Evolutionary conservation across 1,139 yeast species (phyloP).

Genomic region (Candida glucosophila): DNA sequence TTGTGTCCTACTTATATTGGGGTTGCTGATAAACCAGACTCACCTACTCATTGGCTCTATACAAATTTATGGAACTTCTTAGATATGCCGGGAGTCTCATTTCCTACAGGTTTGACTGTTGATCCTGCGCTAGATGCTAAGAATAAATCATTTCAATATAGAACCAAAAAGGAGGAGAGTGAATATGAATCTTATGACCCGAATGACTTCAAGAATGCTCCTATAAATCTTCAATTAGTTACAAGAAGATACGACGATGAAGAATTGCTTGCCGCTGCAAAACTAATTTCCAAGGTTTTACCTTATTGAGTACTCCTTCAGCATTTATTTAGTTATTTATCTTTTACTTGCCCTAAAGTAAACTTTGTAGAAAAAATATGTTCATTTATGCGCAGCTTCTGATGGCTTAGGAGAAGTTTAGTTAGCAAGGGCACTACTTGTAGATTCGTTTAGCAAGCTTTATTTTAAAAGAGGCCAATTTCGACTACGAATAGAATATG

Average conservation of each 20-base stretch:
- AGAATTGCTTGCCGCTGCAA: constrained; percentile 25
- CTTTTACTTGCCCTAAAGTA: too few species aligned
- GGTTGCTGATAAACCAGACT: constrained; percentile 13
- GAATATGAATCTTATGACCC: constrained; percentile 11
- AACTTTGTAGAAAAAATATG: too few species aligned
- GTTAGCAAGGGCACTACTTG: too few species aligned
- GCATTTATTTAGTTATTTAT: too few species aligned
- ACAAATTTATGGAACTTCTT: constrained; percentile 15
- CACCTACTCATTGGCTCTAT: constrained; percentile 15
- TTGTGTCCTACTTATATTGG: constrained; percentile 13
- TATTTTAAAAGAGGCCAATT: too few species aligned
- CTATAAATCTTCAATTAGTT: constrained; percentile 43
- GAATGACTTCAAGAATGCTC: constrained; percentile 39
- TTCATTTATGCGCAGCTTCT: too few species aligned
- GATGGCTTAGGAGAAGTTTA: too few species aligned
- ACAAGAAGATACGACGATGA: constrained; percentile 48
- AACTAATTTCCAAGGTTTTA: too few species aligned
- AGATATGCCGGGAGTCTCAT: constrained; percentile 15
- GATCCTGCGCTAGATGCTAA: constrained; percentile 2
- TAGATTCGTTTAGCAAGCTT: too few species aligned
- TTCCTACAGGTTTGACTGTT: constrained; percentile 8
- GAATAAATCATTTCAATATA: constrained; percentile 3
- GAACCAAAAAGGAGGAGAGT: constrained; percentile 5
- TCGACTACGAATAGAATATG: too few species aligned
- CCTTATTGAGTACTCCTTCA: too few species aligned